Conservation (phyloP, 331 rosid species). For the Pyrus hybrid region DNA sequence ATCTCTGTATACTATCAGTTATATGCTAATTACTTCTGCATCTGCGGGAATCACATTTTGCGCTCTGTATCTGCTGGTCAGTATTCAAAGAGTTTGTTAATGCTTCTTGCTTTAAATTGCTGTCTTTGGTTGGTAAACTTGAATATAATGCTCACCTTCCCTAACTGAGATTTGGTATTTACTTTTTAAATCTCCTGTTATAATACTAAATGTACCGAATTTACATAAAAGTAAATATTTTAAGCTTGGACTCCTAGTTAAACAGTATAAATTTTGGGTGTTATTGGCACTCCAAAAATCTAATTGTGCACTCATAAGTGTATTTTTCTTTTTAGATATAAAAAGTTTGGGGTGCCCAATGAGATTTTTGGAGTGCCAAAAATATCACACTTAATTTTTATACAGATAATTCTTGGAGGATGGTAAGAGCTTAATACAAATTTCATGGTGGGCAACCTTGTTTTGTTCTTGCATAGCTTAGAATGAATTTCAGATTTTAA, state of each 20-base stretch:
- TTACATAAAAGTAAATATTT: not conserved
- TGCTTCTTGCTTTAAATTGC: not conserved
- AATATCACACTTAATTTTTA: too few species aligned
- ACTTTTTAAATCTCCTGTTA: not conserved
- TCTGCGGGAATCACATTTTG: conserved; percentile 70
- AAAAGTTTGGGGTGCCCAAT: too few species aligned
- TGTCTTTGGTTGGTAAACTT: not conserved
- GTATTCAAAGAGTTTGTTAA: conserved; percentile 15
- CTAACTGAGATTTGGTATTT: not conserved
- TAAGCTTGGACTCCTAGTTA: not conserved
- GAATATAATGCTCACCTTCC: not conserved
- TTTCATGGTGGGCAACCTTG: not conserved
- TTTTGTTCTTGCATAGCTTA: not conserved
- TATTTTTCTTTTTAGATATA: too few species aligned
- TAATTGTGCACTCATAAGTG: too few species aligned
- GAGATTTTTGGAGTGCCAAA: too few species aligned
- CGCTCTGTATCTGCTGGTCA: conserved; percentile 65
- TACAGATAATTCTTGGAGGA: not conserved
- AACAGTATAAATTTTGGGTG: not conserved
- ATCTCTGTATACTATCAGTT: conserved; percentile 70
- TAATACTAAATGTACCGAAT: not conserved
- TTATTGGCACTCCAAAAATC: too few species aligned
- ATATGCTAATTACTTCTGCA: conserved; percentile 71
- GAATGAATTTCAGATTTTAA: not conserved
- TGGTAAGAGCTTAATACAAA: not conserved